Evolutionary conservation across 2,329 filamentous ascomycete species (phyloP).

Genomic region (Amylocarpus encephaloides): DNA sequence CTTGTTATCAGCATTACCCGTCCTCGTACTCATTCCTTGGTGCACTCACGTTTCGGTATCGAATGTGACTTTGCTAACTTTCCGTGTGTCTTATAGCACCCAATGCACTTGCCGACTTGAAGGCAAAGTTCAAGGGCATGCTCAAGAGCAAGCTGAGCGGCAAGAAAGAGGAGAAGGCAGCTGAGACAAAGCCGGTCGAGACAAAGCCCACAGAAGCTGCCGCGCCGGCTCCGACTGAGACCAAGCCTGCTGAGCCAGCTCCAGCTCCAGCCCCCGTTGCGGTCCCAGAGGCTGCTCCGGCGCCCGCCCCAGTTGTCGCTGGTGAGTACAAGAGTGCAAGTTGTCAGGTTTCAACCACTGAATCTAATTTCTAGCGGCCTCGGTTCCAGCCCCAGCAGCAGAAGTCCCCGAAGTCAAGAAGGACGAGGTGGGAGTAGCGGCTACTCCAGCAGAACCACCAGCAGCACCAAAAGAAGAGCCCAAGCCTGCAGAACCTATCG

Average conservation of each 20-base stretch:
- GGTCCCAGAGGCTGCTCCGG: not conserved
- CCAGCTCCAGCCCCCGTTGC: conserved; percentile 12
- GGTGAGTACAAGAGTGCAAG: not conserved
- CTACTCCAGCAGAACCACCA: conserved; percentile 2
- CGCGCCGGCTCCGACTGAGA: conserved; percentile 15
- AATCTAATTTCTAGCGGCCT: too few relatives aligned
- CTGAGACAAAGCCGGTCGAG: conserved; percentile 17
- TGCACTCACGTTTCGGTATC: not conserved
- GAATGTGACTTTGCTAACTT: conserved; percentile 10
- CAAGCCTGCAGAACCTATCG: conserved; percentile 14
- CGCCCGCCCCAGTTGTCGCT: conserved; percentile 14
- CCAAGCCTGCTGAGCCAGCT: conserved; percentile 12
- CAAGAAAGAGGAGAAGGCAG: conserved; percentile 23
- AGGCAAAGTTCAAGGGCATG: conserved; percentile 29
- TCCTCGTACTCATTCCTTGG: too few relatives aligned
- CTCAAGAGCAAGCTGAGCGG: conserved; percentile 27
- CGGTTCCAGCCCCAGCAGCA: too few relatives aligned
- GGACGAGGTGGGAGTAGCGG: not conserved
- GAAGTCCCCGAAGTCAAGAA: too few relatives aligned
- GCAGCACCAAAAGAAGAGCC: conserved; percentile 16
- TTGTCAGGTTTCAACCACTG: not conserved
- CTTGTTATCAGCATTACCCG: not conserved
- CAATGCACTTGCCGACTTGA: conserved; percentile 26
- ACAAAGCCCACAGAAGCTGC: conserved; percentile 8
- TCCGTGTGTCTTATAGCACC: conserved; percentile 21